Base-by-base conservation (phyloP, 352 stramenopile genomes). In the Peronospora destructor region DNA sequence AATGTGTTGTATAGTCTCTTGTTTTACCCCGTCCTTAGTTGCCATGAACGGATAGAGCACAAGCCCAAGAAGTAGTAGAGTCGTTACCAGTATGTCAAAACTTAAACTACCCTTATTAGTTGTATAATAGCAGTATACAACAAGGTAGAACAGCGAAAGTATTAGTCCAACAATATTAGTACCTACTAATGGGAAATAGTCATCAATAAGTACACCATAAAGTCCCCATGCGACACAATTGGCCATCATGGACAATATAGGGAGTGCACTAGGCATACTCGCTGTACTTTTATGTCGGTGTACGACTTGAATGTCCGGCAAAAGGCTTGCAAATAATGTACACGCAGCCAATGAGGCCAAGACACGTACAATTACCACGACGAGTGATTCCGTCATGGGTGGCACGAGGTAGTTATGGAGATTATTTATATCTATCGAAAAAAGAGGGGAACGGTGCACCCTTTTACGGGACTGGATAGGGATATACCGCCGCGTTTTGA, bases 201-300 rank as follows among this genome's bases (percentile, higher is more conserved):
- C 70, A 32, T 41, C 11, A 14, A 69, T 62, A 14, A 85, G 56
- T 6, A 83, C 29, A 0, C 73, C 73, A 43, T 85, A 85, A 34
- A 79, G 47, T 9, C 54, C 65, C 73, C 73, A 85, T 49, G 68
- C 53, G 28, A 76, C 56, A 45, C 74, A 78, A 53, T 85, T 85
- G n/a, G 46, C 70, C 23, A 82, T 43, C 73, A 84, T 82, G n/a
- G 70, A 71, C 30, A 84, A 53, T 42, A 84, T 64, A 25, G 68
- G 73, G 19, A 84, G 53, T 9, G 58, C 47, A 11, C 61, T 69
- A 14, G 61, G 57, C 57, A 74, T 65, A 30, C 33, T 64, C n/a
- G 46, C 35, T 3, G 59, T 66, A 54, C 51, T 67, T 34, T 68
- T 66, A 10, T 59, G 39, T 34, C 49, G 52, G 7, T 69, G 59